Evolutionary conservation across 1,284 basidiomycete species (phyloP).

Genomic region (Ustilago loliicola): DNA sequence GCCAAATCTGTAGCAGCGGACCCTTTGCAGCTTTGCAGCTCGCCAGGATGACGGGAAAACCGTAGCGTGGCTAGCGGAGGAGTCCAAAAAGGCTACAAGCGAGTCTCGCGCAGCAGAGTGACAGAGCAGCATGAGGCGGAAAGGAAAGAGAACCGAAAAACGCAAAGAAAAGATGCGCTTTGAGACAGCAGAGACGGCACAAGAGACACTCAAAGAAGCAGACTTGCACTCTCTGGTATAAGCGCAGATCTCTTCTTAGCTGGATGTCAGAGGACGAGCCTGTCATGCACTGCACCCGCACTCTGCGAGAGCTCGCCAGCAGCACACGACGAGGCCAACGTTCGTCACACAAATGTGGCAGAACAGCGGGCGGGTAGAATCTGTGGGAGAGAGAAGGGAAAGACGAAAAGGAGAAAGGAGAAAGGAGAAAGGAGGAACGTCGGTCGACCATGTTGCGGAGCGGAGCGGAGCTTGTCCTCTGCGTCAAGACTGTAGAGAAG

Average conservation of each 20-base stretch:
- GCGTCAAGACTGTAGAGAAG: neutral
- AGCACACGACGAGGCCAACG: conserved; percentile 7
- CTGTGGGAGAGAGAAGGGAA: too few species aligned
- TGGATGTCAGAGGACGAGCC: too few species aligned
- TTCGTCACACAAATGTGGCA: neutral
- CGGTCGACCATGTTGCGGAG: conserved; percentile 11
- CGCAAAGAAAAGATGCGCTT: neutral
- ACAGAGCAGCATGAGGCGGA: neutral
- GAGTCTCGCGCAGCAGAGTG: conserved; percentile 9
- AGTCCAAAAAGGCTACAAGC: neutral
- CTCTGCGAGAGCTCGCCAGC: neutral
- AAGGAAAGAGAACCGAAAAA: neutral
- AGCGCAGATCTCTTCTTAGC: too few species aligned
- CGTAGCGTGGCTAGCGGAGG: conserved; percentile 2
- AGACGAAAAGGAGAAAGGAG: neutral
- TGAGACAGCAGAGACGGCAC: neutral
- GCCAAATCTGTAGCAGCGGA: neutral
- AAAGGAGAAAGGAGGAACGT: conserved; percentile 15
- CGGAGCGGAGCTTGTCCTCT: neutral
- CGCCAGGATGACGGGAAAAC: neutral
- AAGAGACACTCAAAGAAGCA: neutral
- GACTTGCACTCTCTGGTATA: neutral
- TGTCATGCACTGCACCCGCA: too few species aligned
- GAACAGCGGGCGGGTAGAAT: neutral
- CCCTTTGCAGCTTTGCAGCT: neutral